Conservation (phyloP, 75 land plant genomes). For the Cupressus sempervirens region DNA sequence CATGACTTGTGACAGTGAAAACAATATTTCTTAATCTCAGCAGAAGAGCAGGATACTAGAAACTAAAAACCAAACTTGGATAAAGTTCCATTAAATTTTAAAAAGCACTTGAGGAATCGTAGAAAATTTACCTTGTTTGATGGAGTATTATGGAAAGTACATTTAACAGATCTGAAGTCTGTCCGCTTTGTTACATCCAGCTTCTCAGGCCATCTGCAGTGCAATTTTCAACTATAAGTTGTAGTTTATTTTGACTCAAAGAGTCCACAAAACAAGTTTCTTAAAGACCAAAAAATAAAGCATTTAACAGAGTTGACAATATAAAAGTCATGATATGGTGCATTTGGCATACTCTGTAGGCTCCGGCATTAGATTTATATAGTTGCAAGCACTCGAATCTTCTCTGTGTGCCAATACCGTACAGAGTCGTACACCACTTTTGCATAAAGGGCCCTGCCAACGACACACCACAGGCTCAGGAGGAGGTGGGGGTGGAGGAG, state of each 20-base stretch:
- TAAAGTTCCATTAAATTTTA: background rate
- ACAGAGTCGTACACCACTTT: slow-evolving; percentile 92
- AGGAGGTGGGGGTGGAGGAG: slow-evolving; percentile 35
- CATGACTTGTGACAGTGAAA: background rate
- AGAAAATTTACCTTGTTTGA: slow-evolving; percentile 57
- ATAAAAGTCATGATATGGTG: background rate
- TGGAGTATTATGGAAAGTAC: slow-evolving; percentile 62
- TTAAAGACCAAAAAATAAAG: background rate
- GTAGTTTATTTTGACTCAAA: background rate
- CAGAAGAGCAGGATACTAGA: background rate
- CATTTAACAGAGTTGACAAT: background rate
- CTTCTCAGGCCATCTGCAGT: slow-evolving; percentile 87
- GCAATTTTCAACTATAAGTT: slow-evolving; percentile 1
- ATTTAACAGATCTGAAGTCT: slow-evolving; percentile 76
- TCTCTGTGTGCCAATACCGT: slow-evolving; percentile 60
- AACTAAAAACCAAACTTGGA: background rate
- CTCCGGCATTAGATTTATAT: slow-evolving; percentile 42
- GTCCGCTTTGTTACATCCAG: slow-evolving; percentile 94
- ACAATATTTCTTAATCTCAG: background rate
- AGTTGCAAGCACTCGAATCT: slow-evolving; percentile 63
- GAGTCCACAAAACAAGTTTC: slow-evolving; percentile 2
- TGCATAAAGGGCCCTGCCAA: slow-evolving; percentile 82
- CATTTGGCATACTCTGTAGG: slow-evolving; percentile 53
- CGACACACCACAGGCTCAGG: slow-evolving; percentile 26
- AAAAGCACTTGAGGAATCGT: background rate